These are phyloP conservation scores for Pseudozyma sp. DNA, from an alignment of 1,284 basidiomycete species.

Conservation along the genomic window DNA sequence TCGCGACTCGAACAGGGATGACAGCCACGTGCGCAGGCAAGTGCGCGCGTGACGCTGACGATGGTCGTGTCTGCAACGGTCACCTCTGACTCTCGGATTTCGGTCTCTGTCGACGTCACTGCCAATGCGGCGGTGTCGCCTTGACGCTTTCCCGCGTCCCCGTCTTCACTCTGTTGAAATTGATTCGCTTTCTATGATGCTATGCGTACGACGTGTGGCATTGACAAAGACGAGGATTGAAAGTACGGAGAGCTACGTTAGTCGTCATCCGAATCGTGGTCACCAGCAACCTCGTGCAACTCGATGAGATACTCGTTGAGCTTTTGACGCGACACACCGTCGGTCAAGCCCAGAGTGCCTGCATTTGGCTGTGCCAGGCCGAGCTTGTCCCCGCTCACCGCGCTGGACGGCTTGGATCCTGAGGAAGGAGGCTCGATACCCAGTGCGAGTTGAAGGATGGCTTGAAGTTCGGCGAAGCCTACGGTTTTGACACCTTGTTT, in stretches of 20 bases:
- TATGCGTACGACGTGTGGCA: no score
- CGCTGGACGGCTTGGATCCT: conserved; percentile 2
- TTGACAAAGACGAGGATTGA: no score
- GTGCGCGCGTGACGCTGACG: not conserved
- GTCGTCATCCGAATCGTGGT: conserved; percentile 27
- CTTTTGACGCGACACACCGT: conserved; percentile 51
- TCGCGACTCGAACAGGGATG: conserved; percentile 1
- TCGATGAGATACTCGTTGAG: conserved; percentile 64
- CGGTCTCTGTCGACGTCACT: not conserved
- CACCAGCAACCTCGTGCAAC: conserved; percentile 53
- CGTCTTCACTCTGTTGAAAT: not conserved
- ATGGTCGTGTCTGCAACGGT: not conserved
- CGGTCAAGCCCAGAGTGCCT: conserved; percentile 28
- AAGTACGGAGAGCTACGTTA: not conserved
- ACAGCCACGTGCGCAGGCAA: conserved; percentile 13
- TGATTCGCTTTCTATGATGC: not conserved
- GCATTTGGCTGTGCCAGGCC: conserved; percentile 22
- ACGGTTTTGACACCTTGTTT: conserved; percentile 6
- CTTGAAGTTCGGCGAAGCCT: conserved; percentile 24
- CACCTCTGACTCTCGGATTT: not conserved
- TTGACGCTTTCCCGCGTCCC: not conserved
- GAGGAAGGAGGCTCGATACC: conserved; percentile 49
- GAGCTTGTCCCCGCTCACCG: conserved; percentile 10
- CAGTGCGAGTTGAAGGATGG: conserved; percentile 57
- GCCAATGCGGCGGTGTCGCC: not conserved